Conservation (phyloP, 169 alveolate species). For the Plasmodium berghei region DNA sequence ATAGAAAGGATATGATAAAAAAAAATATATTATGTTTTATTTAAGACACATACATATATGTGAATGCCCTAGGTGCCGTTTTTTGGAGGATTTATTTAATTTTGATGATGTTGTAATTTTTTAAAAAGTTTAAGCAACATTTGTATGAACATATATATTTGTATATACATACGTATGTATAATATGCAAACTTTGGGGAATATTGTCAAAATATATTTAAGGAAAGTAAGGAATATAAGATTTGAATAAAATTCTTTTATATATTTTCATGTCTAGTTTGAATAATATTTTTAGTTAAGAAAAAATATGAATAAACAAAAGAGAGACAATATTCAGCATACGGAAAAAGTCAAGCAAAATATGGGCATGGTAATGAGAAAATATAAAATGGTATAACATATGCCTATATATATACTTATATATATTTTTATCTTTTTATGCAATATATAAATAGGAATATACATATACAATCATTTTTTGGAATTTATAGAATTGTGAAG, state of each 20-base stretch:
- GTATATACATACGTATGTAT: not conserved
- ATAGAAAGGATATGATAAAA: no score
- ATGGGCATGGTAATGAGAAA: conserved; percentile 11
- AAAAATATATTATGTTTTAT: no score
- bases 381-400: not conserved
- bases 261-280: not conserved
- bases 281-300: not conserved
- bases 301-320: conserved; percentile 34
- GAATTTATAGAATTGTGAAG: conserved; percentile 6
- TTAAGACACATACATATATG: no score
- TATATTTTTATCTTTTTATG: not conserved
- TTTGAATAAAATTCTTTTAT: conserved; percentile 1
- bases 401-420: not conserved
- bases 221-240: not conserved
- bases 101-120: no score
- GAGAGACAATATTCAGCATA: not conserved
- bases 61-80: no score
- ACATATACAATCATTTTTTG: not conserved
- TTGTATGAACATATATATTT: not conserved
- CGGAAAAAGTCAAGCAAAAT: conserved; percentile 24
- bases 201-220: not conserved
- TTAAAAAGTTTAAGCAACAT: not conserved
- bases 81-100: no score
- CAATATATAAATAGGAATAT: not conserved
- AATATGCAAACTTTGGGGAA: not conserved